Percentiles rank a stretch among this genome's conserved stretches.
phyloP scores from a whole-genome alignment of 495 filamentous ascomycete species.

The Sabuloglossum arenarium region DNA sequence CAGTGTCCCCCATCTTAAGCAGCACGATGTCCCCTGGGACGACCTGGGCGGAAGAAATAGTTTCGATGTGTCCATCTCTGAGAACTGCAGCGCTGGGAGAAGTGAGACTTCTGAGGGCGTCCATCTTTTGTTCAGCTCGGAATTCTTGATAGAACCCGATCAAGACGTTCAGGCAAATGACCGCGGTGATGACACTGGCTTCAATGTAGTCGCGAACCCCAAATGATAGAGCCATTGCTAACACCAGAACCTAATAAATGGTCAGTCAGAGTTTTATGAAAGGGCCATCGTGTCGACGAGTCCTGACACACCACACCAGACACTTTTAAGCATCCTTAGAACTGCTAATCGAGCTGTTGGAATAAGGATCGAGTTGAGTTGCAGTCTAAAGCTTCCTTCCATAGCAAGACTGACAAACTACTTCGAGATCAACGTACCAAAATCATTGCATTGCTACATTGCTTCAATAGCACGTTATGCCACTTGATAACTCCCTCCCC shows the following conservation, averaged over 20 bases:
- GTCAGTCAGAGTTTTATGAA: neutral
- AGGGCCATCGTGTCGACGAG: neutral
- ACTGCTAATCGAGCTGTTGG: too few relatives aligned
- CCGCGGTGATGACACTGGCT: constrained; percentile 59
- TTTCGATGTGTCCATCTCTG: constrained; percentile 42
- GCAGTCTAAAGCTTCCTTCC: too few relatives aligned
- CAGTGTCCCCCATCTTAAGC: constrained; percentile 67
- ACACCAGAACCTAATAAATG: constrained; percentile 47
- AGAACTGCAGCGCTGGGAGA: constrained; percentile 61
- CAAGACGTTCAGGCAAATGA: constrained; percentile 61
- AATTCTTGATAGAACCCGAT: constrained; percentile 72
- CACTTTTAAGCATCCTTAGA: too few relatives aligned
- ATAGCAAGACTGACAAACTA: too few relatives aligned
- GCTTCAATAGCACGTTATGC: constrained; percentile 11
- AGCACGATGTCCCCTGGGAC: constrained; percentile 62
- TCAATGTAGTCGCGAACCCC: constrained; percentile 65
- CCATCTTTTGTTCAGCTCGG: constrained; percentile 69
- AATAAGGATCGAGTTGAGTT: too few relatives aligned
- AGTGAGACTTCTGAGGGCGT: constrained; percentile 53
- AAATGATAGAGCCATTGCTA: constrained; percentile 71
- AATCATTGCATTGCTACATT: constrained; percentile 14
- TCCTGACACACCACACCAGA: too few relatives aligned
- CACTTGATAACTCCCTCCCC: constrained; percentile 10
- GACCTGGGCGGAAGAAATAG: constrained; percentile 48
- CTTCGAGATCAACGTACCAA: constrained; percentile 9